Evolutionary conservation across 192 early-diverging fungal genomes (phyloP).

Genomic region (Entophlyctis helioformis): DNA sequence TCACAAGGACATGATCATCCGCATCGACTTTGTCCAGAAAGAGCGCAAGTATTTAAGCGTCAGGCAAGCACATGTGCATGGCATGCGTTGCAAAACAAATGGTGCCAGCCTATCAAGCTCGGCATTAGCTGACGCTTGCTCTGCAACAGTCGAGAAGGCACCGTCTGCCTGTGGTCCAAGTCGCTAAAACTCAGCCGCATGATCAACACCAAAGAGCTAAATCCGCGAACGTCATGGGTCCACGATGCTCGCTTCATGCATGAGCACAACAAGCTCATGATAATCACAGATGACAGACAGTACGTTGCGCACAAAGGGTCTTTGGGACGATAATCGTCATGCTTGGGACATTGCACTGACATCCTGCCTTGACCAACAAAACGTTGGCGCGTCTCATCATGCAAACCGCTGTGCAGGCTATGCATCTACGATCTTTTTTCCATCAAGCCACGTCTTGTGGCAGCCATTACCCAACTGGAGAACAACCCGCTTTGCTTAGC

Average conservation of each 20-base stretch:
- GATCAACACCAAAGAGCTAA: constrained; percentile 36
- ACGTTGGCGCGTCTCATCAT: no score
- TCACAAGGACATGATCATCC: constrained; percentile 46
- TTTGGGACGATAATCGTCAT: no score
- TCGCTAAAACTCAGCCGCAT: constrained; percentile 40
- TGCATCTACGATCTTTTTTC: constrained; percentile 50
- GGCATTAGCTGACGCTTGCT: no score
- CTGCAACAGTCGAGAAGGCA: constrained; percentile 34
- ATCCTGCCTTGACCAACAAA: not conserved
- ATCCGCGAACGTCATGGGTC: constrained; percentile 32
- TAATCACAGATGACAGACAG: constrained; percentile 49
- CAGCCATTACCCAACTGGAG: constrained; percentile 38
- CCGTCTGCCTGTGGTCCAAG: constrained; percentile 37
- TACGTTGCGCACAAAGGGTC: constrained; percentile 10
- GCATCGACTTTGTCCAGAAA: constrained; percentile 42
- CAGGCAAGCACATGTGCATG: constrained; percentile 18
- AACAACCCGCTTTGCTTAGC: constrained; percentile 46
- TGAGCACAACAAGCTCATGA: constrained; percentile 37
- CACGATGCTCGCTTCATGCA: constrained; percentile 38
- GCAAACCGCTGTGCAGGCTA: constrained; percentile 19
- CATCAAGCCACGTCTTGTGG: constrained; percentile 42
- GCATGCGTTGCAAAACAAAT: not conserved
- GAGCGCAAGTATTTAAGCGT: constrained; percentile 51
- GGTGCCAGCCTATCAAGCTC: no score
- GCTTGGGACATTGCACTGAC: no score